Conservation (phyloP, 305 asterid species). For the Fraxinus platypoda region DNA sequence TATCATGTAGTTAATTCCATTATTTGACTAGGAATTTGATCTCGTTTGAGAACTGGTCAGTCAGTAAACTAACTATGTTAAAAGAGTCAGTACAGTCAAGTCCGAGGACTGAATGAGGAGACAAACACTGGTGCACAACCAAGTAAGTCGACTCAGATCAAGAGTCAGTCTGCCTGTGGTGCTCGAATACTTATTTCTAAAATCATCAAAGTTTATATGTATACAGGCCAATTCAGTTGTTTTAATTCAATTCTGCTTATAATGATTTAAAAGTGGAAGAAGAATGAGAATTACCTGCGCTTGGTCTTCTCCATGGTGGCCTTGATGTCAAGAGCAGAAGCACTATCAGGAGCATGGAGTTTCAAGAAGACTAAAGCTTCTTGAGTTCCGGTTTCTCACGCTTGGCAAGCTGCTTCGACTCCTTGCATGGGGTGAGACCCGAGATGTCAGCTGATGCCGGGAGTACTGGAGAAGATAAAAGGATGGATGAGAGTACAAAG, state of each 20-base stretch:
- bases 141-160: neutral
- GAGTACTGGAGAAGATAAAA: conserved; percentile 65
- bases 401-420: conserved; percentile 87
- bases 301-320: conserved; percentile 86
- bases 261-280: neutral
- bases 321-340: conserved; percentile 90
- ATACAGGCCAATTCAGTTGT: neutral
- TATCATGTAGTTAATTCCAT: neutral
- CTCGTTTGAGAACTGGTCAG: neutral
- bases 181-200: neutral
- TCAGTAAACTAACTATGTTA: neutral
- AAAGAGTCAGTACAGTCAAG: neutral
- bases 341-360: conserved; percentile 76
- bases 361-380: conserved; percentile 73
- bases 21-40: neutral
- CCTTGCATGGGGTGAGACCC: conserved; percentile 92
- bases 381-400: conserved; percentile 88
- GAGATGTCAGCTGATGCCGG: conserved; percentile 86
- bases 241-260: neutral
- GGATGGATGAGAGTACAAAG: conserved; percentile 74
- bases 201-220: neutral
- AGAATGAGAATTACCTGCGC: conserved; percentile 48
- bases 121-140: neutral
- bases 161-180: neutral
- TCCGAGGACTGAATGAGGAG: neutral